Percentiles rank a stretch among this genome's conserved stretches.
These are phyloP conservation scores for Hypoxylon sp. DNA, from an alignment of 2,329 filamentous ascomycete genomes.

Conservation along the genomic window DNA sequence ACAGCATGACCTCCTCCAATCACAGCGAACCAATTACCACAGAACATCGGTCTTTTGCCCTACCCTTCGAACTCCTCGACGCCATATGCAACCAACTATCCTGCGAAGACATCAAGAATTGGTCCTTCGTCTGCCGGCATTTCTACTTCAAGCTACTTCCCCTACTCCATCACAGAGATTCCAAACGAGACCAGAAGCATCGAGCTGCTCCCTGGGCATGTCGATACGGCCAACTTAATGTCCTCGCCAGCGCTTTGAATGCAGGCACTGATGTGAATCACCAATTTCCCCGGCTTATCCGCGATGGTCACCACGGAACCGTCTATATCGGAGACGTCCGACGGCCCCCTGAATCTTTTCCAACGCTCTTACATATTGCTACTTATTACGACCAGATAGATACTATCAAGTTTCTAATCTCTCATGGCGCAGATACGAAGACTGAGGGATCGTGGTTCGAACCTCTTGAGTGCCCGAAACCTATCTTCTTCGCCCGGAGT, in stretches of 20 bases:
- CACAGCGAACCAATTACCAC: not conserved
- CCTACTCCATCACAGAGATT: not conserved
- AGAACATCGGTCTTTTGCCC: not conserved
- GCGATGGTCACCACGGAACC: not conserved
- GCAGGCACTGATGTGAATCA: constrained; percentile 7
- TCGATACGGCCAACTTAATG: not conserved
- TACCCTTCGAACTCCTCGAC: not conserved
- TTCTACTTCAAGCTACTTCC: not conserved
- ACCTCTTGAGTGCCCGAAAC: not conserved
- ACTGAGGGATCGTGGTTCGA: no score
- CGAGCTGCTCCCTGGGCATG: constrained; percentile 7
- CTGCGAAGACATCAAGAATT: not conserved
- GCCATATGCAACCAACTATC: not conserved
- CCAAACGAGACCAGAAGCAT: not conserved
- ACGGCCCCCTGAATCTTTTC: not conserved
- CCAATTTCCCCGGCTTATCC: not conserved
- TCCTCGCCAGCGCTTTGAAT: not conserved
- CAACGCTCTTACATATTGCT: not conserved
- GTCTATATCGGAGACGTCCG: not conserved
- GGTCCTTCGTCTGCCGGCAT: not conserved
- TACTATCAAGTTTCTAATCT: not conserved
- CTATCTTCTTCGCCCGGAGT: not conserved
- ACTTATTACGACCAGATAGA: constrained; percentile 7
- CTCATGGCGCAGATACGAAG: not conserved
- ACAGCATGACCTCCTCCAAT: not conserved